These are phyloP conservation scores for Pseudomonodictys pantanalensis DNA, from an alignment of 495 filamentous ascomycete genomes.

Conservation along the genomic window DNA sequence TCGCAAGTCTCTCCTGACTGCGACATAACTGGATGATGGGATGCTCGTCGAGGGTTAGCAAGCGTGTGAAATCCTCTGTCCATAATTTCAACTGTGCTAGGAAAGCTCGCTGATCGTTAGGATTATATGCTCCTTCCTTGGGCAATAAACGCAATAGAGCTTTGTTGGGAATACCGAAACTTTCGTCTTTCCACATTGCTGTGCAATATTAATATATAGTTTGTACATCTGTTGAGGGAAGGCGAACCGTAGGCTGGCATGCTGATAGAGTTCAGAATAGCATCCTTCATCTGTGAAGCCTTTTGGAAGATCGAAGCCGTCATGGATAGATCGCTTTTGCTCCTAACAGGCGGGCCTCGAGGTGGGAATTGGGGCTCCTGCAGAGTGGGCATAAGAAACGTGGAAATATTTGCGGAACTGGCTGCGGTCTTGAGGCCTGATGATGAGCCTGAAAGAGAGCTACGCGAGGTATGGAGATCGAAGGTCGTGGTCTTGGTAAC, in stretches of 20 bases:
- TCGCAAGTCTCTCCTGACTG: constrained; percentile 54
- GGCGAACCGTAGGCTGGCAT: constrained; percentile 58
- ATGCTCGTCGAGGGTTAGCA: constrained; percentile 54
- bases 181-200: constrained; percentile 68
- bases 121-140: constrained; percentile 42
- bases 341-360: constrained; percentile 51
- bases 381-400: constrained; percentile 16
- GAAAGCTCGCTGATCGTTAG: constrained; percentile 52
- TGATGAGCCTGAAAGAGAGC: constrained; percentile 29
- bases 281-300: constrained; percentile 65
- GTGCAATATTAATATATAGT: not conserved
- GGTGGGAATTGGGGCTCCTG: constrained; percentile 50
- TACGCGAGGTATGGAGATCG: constrained; percentile 19
- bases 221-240: not conserved
- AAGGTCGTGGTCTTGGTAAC: constrained; percentile 32
- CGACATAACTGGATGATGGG: constrained; percentile 58
- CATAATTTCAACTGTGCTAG: constrained; percentile 55
- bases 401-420: constrained; percentile 5
- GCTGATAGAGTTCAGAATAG: constrained; percentile 63
- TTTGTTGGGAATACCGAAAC: constrained; percentile 61
- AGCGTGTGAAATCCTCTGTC: constrained; percentile 59
- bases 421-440: constrained; percentile 18
- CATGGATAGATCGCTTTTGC: constrained; percentile 46
- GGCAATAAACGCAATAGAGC: constrained; percentile 55
- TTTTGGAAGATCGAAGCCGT: constrained; percentile 62